Evolutionary conservation across 495 filamentous ascomycete species (phyloP), one percentile per base, ranked within the genome.

Genomic region (Hypoxylon crocopeplum): DNA sequence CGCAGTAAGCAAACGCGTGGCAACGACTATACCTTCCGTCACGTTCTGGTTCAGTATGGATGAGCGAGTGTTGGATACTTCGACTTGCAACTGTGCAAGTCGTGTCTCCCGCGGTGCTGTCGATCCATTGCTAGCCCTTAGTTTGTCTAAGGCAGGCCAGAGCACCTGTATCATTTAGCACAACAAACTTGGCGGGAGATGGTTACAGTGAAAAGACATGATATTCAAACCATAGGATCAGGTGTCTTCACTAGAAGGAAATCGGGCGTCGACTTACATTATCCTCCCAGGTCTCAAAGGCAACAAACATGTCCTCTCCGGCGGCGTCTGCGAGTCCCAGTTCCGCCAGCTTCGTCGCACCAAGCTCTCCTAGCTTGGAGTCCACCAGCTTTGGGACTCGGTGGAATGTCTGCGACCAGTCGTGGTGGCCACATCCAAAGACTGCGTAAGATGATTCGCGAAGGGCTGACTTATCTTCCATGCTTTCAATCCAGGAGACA

Each of bases 351-450:
- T 75, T 72, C 11, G 68, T 37, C 44, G 77, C 82, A 10, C 86
- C 84, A 44, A 77, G 71, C 20, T 78, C 57, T 13, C 66, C 59
- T 25, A 85, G 67, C 1, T 73, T 53, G 7, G 72, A 50, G 55
- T 90, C 77, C 2, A 90, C 74, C 2, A 81, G 63, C 51, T 77
- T 87, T 1, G 88, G 88, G 13, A 92, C 77, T 25, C 77, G 75
- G 44, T 90, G 84, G 69, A 86, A 90, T 1, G 88, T 90, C 10
- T 77, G 59, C 0, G 75, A 69, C 88, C 88, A 91, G 48, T 91
- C 81, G 47, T 45, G 48, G 53, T 72, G 63, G 7, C 72, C 72
- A 12, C 76, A 79, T 2, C 84, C 87, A 68, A 87, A 90, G 6
- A 87, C 81, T 2, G 86, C 82, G 64, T 81, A 91, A 16, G 74